Conservation (phyloP, 176 grass and related monocot species). For the Triticum turgidum region DNA sequence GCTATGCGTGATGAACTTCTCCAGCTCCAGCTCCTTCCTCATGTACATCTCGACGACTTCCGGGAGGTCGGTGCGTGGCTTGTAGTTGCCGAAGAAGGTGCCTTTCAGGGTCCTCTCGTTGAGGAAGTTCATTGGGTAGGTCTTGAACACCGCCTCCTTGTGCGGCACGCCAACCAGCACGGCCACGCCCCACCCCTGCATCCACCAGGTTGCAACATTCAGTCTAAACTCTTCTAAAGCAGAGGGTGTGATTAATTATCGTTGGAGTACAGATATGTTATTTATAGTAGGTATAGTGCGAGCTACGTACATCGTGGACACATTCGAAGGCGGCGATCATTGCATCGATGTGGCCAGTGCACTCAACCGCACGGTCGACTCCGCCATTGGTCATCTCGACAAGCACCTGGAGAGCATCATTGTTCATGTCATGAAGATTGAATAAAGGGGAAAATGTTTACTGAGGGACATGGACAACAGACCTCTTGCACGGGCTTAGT, state of each 20-base stretch:
- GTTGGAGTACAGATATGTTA: too few species aligned
- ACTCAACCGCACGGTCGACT: conserved; percentile 61
- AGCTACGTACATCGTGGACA: conserved; percentile 64
- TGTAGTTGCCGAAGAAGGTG: conserved; percentile 79
- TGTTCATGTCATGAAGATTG: neutral
- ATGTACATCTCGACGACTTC: conserved; percentile 5
- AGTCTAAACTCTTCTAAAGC: neutral
- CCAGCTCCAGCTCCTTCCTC: conserved; percentile 57
- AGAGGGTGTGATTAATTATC: rapidly evolving
- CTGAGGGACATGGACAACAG: neutral
- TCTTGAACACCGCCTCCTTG: conserved; percentile 80
- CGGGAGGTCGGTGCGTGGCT: neutral
- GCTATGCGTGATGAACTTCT: conserved; percentile 93
- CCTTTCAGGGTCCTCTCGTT: conserved; percentile 83
- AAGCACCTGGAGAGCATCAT: conserved; percentile 49
- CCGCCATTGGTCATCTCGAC: conserved; percentile 88
- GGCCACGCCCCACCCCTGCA: conserved; percentile 80
- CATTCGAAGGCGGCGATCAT: conserved; percentile 88
- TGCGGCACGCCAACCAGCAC: conserved; percentile 81
- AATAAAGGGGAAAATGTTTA: neutral
- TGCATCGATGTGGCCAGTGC: conserved; percentile 71
- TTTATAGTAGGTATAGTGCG: too few species aligned
- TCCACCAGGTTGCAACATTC: neutral
- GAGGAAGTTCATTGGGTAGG: conserved; percentile 73
- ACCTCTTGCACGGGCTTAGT: conserved; percentile 80